Base-by-base conservation (phyloP, 305 asterid genomes). In the Striga hermonthica region DNA sequence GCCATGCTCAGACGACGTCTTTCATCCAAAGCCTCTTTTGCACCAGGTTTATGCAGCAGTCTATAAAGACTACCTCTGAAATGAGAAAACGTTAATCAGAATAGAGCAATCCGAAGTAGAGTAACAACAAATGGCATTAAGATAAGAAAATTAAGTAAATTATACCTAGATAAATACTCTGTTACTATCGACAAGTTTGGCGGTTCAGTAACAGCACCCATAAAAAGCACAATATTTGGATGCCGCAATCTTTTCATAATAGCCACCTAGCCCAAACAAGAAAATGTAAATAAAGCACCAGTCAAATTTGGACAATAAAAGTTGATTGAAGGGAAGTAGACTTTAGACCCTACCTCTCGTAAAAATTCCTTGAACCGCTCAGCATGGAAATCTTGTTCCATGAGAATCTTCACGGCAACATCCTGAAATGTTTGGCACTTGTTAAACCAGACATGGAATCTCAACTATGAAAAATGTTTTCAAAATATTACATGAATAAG, bases 151-250 rank as follows among this genome's bases (percentile, higher is more conserved):
- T 44, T 28, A 4, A 52, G 28, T 8, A 39, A 66, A 53, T 64
- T 12, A 60, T 78, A 88, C 99, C 99, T 89, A 65, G 99, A 86
- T 60, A 93, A 76, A 73, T 90, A 93, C 76, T 93, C 99, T 1
- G 97, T 93, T 56, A 93, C 97, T 72, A 93, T 93, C 56, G 99
- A 93, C 82, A 90, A 80, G 82, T 93, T 85, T 31, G 96, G 97
- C 7, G 93, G 97, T 75, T 86, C 88, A 15, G 95, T 93, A 40
- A 93, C 99, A 69, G 97, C 99, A 66, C 99, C 99, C 99, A 93
- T 93, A 67, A 90, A 90, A 82, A 93, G 96, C 76, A 93, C 99
- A 72, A 93, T 93, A 79, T 93, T 93, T 73, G 99, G 99, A 82
- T 93, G 99, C 37, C 99, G 96, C 75, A 93, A 67, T 49, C 91